Conservation (phyloP, 306 rosid species). For the Glycine soja region DNA sequence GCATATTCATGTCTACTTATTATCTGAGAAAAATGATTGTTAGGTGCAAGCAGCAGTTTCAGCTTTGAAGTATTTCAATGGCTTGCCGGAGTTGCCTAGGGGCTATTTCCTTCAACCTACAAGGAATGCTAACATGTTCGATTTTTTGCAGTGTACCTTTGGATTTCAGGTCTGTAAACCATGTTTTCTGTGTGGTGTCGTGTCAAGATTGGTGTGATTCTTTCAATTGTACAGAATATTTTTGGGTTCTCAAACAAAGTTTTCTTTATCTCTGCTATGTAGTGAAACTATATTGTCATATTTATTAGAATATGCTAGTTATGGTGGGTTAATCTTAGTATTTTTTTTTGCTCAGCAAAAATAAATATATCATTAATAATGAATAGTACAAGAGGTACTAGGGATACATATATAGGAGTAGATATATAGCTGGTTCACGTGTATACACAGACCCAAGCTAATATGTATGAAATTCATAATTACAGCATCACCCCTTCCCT, state of each 20-base stretch:
- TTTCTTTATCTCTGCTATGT: conserved; percentile 19
- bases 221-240: neutral
- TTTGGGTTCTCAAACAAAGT: conserved; percentile 21
- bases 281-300: conserved; percentile 22
- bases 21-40: conserved; percentile 37
- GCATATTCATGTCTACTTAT: conserved; percentile 29
- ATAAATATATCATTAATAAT: no score
- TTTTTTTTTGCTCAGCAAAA: no score
- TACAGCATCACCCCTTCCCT: no score
- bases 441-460: no score
- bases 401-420: no score
- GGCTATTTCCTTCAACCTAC: conserved; percentile 62
- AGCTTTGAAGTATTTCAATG: conserved; percentile 69
- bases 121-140: conserved; percentile 76
- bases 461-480: no score
- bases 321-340: conserved; percentile 9
- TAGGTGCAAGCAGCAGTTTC: conserved; percentile 93
- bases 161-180: conserved; percentile 84
- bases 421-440: no score
- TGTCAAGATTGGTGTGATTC: conserved; percentile 31
- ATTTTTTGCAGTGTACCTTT: conserved; percentile 81
- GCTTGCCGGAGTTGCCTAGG: conserved; percentile 77
- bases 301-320: conserved; percentile 2
- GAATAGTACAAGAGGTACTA: no score
- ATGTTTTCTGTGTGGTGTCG: conserved; percentile 20